Conservation (phyloP, 2,329 filamentous ascomycete genomes). For the Sordariomycetes sp. region DNA sequence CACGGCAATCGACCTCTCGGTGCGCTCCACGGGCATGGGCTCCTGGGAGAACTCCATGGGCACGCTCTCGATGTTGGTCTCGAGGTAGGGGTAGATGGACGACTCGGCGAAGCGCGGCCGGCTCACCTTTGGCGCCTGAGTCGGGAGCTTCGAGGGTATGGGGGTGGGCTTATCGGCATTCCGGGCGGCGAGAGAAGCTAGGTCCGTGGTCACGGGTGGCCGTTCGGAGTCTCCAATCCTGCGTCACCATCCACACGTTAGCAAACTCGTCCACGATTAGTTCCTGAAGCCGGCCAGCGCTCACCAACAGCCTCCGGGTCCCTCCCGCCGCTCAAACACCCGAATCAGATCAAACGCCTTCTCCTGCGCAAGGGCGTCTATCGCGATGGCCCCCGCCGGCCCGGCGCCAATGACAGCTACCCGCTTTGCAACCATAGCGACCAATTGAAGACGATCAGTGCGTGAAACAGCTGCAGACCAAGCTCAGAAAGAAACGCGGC, state of each 20-base stretch:
- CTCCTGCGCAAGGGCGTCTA: conserved; percentile 50
- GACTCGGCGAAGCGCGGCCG: conserved; percentile 44
- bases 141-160: conserved; percentile 36
- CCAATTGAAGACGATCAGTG: not conserved
- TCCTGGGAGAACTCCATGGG: conserved; percentile 53
- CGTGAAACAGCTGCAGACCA: not conserved
- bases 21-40: conserved; percentile 29
- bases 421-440: conserved; percentile 16
- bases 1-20: conserved; percentile 16
- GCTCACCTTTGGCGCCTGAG: conserved; percentile 25
- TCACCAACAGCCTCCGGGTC: conserved; percentile 51
- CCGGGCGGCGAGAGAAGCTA: conserved; percentile 33
- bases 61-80: conserved; percentile 50
- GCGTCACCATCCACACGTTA: not conserved
- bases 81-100: conserved; percentile 50
- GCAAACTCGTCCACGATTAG: not conserved
- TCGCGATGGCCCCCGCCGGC: conserved; percentile 52
- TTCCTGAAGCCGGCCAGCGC: conserved; percentile 7
- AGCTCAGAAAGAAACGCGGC: not conserved
- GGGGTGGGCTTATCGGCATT: conserved; percentile 36
- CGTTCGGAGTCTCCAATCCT: conserved; percentile 30
- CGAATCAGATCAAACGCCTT: conserved; percentile 45
- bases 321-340: conserved; percentile 51
- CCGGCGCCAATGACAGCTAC: conserved; percentile 67
- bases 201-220: conserved; percentile 29